Conservation (phyloP, 106 monocot genomes). For the Hemerocallis citrina region DNA sequence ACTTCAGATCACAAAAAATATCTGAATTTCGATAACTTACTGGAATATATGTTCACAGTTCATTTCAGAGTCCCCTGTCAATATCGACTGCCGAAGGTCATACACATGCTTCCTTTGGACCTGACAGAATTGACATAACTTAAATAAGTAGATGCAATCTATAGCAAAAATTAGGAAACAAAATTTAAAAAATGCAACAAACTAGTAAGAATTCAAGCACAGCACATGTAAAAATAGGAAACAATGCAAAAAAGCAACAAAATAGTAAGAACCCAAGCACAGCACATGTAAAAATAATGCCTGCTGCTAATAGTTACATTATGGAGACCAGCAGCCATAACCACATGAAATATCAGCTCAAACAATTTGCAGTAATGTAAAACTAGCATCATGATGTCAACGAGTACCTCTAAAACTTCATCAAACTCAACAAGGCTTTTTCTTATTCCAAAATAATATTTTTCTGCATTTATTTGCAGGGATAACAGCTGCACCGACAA, state of each 20-base stretch:
- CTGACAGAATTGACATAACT: constrained; percentile 24
- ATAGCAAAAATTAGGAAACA: no score
- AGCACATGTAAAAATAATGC: not conserved
- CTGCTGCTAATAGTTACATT: not conserved
- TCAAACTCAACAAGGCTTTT: constrained; percentile 99
- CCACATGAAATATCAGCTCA: no score
- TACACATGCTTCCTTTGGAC: constrained; percentile 99
- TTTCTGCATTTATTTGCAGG: constrained; percentile 93
- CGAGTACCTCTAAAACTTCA: constrained; percentile 83
- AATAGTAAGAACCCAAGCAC: not conserved
- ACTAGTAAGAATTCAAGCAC: not conserved
- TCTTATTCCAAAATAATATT: constrained; percentile 87
- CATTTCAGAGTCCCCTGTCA: constrained; percentile 75
- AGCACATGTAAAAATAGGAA: not conserved
- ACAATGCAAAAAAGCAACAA: not conserved
- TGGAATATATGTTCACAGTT: constrained; percentile 72
- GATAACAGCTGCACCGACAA: constrained; percentile 62
- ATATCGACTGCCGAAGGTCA: constrained; percentile 79
- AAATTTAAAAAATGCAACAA: no score
- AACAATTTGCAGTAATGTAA: no score
- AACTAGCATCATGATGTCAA: no score
- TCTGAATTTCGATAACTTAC: constrained; percentile 33
- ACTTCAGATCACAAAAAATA: not conserved
- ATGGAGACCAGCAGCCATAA: not conserved
- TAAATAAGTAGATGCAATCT: not conserved